phyloP scores from a whole-genome alignment of 1,139 yeast genomes.

The Hansenula sp. region DNA sequence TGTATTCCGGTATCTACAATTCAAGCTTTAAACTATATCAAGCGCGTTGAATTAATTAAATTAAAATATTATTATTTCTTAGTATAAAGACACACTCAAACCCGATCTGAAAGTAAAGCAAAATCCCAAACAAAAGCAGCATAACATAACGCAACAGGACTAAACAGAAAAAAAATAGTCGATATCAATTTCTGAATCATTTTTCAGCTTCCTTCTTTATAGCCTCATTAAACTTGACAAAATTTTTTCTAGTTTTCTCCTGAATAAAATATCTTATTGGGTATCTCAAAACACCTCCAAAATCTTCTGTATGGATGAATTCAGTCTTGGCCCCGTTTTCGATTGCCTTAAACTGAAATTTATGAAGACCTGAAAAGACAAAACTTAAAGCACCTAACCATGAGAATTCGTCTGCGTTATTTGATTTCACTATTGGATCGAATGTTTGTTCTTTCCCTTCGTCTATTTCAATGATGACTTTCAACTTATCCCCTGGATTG shows the following conservation, averaged over 20 bases:
- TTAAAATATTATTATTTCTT: too few relatives aligned
- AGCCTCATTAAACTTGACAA: background rate
- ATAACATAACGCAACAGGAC: too few relatives aligned
- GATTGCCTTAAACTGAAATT: background rate
- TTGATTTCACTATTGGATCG: background rate
- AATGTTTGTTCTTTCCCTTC: background rate
- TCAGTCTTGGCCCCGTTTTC: background rate
- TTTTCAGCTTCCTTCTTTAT: background rate
- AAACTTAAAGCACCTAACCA: background rate
- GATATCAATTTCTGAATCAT: background rate
- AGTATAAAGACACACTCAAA: too few relatives aligned
- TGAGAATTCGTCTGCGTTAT: background rate
- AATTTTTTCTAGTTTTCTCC: background rate
- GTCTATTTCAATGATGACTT: background rate
- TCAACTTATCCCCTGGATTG: background rate
- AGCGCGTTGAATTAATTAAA: too few relatives aligned
- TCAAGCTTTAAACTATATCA: too few relatives aligned
- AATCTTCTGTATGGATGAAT: background rate
- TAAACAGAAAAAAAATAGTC: too few relatives aligned
- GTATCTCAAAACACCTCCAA: background rate
- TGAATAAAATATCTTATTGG: background rate
- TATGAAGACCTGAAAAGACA: background rate
- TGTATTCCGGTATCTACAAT: too few relatives aligned
- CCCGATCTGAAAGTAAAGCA: too few relatives aligned
- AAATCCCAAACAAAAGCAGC: too few relatives aligned